Evolutionary conservation across 805 yeast genomes (phyloP), one percentile per base, ranked within the genome.

Genomic region (Wickerhamomyces tratensis): DNA sequence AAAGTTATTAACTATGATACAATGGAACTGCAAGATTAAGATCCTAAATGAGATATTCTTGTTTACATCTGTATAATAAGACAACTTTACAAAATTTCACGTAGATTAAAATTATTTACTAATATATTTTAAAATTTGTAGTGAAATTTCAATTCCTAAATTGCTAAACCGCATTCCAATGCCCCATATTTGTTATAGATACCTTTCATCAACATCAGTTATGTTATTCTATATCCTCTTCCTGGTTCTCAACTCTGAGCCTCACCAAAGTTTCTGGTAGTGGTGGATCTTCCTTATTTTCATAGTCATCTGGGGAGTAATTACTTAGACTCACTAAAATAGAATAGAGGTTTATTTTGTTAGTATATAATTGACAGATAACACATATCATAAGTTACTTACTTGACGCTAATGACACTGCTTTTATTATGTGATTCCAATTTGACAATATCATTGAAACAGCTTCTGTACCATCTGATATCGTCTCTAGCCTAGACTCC

Each of bases 251-350:
- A 13, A 78, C 55, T 39, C 71, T 67, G 31, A 82, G 68, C 39
- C 89, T 64, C 5, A 82, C 82, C 48, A 82, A 60, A 0, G 83
- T 67, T 51, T 81, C 89, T 1, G 89, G 86, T 38, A 77, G 59
- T 2, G 85, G 82, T 4, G 64, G 59, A 1, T 57, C 62, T 31
- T 56, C 56, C 7, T 47, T 47, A 29, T 54, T 51, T 36, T 55
- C 60, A n/a, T 61, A 66, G 31, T 59, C 59, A 2, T 49, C 43
- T 12, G 52, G 50, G 2, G 49, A 41, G 49, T 45, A 76, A 53
- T n/a, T 78, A 70, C 52, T 71, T 52, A 26, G 76, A 67, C 31
- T 51, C 58, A 53, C 62, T 56, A 9, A 13, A 15, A 9, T 29
- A 29, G 5, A 29, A 11, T 29, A 9, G 31, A 29, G 11, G 5